Percentiles rank a stretch among this genome's conserved stretches.
Conservation (phyloP, 106 monocot genomes). For the Vanilla planifolia region DNA sequence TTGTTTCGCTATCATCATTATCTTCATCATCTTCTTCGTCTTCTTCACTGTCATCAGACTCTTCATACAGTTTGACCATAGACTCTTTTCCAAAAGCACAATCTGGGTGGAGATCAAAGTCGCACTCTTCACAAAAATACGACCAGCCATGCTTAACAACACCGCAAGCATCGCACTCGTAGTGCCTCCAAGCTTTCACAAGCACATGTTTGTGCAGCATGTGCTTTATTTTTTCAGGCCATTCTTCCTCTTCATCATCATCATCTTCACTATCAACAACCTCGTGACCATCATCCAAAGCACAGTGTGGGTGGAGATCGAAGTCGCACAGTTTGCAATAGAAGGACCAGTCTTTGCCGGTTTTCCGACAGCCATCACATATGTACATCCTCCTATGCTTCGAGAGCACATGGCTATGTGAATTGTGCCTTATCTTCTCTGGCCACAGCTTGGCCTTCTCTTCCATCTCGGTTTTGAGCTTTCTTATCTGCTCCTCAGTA, state of each 20-base stretch:
- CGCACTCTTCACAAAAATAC: conserved; percentile 30
- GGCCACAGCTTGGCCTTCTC: conserved; percentile 40
- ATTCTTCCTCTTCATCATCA: conserved; percentile 3
- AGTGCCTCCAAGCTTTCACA: conserved; percentile 11
- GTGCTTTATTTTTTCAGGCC: conserved; percentile 34
- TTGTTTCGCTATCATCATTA: background rate
- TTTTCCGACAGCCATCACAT: conserved; percentile 25
- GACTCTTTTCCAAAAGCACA: conserved; percentile 26
- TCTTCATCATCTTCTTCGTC: conserved; percentile 1
- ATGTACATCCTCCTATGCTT: conserved; percentile 10
- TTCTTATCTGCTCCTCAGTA: conserved; percentile 30
- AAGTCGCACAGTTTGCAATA: conserved; percentile 35
- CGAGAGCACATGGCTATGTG: conserved; percentile 29
- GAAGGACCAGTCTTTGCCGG: conserved; percentile 29
- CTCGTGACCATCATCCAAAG: conserved; percentile 10
- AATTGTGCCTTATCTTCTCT: conserved; percentile 23
- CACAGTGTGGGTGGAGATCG: conserved; percentile 47
- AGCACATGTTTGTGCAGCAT: conserved; percentile 31
- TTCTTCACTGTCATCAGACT: background rate
- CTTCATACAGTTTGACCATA: background rate
- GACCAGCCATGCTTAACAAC: conserved; percentile 25
- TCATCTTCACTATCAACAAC: background rate
- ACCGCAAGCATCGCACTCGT: conserved; percentile 25
- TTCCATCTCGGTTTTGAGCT: conserved; percentile 26
- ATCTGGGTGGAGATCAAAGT: conserved; percentile 41